phyloP scores from a whole-genome alignment of 106 monocot genomes.

The Acorus calamus region DNA sequence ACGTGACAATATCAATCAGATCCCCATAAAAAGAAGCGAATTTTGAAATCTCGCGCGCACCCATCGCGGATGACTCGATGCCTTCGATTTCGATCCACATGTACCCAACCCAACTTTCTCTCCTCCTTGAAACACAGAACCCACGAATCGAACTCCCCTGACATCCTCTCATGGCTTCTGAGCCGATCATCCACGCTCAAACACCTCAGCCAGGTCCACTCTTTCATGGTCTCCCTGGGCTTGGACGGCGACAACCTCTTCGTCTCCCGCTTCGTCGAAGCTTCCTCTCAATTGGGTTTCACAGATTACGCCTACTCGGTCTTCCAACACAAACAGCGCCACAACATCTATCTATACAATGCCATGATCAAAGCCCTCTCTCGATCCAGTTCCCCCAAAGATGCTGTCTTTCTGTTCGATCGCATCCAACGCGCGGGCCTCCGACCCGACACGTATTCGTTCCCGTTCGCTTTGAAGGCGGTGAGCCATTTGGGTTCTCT shows the following conservation, averaged over 20 bases:
- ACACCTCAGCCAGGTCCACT: constrained; percentile 39
- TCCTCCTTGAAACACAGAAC: not conserved
- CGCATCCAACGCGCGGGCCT: constrained; percentile 25
- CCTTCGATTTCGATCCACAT: too few relatives aligned
- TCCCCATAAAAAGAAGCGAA: too few relatives aligned
- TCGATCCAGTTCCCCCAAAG: constrained; percentile 18
- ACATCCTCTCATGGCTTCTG: constrained; percentile 23
- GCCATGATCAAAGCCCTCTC: constrained; percentile 44
- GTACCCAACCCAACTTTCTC: too few relatives aligned
- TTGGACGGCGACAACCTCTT: constrained; percentile 47
- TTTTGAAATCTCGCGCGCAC: too few relatives aligned
- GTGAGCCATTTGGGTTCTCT: constrained; percentile 19
- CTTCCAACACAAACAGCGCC: constrained; percentile 26
- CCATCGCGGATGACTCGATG: too few relatives aligned
- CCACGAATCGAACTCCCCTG: not conserved
- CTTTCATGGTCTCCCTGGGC: constrained; percentile 42
- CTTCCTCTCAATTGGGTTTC: constrained; percentile 38
- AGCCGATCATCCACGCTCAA: constrained; percentile 29
- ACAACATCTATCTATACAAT: constrained; percentile 43
- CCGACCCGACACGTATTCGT: constrained; percentile 58
- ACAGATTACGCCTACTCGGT: constrained; percentile 28
- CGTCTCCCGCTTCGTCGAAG: constrained; percentile 40
- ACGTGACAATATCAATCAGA: too few relatives aligned
- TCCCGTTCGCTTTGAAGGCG: constrained; percentile 55
- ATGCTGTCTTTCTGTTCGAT: constrained; percentile 34